Conservation (phyloP, 73 alveolate species). For the Breviolum minutum region DNA sequence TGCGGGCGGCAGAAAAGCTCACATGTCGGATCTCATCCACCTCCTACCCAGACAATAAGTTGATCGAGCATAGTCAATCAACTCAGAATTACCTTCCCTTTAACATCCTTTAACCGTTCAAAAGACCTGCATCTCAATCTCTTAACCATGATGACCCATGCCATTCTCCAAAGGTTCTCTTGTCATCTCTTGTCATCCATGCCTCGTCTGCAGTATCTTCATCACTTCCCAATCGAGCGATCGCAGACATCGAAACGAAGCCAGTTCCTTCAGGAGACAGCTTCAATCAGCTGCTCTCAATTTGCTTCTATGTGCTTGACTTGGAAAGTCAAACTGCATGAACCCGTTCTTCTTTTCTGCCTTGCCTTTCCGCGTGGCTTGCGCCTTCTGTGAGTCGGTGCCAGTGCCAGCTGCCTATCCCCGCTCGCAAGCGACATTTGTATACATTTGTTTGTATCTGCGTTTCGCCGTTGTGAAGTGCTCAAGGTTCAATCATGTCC, state of each 20-base stretch:
- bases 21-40: slow-evolving; percentile 44
- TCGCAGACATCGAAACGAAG: background rate
- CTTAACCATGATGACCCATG: too few species aligned
- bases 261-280: background rate
- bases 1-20: background rate
- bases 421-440: background rate
- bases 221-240: slow-evolving; percentile 20
- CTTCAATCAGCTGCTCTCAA: background rate
- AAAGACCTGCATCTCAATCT: too few species aligned
- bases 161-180: background rate
- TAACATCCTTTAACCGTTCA: background rate
- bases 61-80: background rate
- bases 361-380: slow-evolving; percentile 31
- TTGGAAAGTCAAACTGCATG: background rate
- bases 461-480: background rate
- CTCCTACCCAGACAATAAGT: background rate
- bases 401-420: background rate
- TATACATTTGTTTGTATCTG: background rate
- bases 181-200: background rate
- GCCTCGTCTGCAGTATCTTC: background rate
- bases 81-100: too few species aligned
- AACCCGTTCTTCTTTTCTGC: too few species aligned
- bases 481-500: background rate
- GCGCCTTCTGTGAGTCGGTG: background rate
- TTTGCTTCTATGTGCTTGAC: background rate